Conservation (phyloP, 306 rosid genomes). For the Spatholobus suberectus region DNA sequence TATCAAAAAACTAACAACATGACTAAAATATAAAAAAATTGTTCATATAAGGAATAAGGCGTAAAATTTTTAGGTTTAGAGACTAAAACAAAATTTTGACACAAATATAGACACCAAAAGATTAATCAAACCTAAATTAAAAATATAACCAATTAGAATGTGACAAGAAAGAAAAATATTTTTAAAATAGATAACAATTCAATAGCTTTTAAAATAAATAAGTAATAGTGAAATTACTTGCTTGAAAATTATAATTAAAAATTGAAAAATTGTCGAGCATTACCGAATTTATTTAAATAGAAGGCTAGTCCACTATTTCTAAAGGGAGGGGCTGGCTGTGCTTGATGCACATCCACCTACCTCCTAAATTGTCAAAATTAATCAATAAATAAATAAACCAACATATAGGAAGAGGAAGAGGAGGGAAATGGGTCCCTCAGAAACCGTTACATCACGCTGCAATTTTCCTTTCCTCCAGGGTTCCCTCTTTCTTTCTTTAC, state of each 20-base stretch:
- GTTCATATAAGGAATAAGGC: too few species aligned
- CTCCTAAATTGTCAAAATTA: background rate
- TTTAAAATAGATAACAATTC: too few species aligned
- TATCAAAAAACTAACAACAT: too few species aligned
- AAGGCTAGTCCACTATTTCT: background rate
- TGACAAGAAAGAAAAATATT: too few species aligned
- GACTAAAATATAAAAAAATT: too few species aligned
- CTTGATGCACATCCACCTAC: background rate
- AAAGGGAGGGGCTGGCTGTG: background rate
- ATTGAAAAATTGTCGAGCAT: background rate
- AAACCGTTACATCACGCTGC: constrained; percentile 37
- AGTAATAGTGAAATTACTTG: too few species aligned
- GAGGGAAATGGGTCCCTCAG: constrained; percentile 24
- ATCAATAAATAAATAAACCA: constrained; percentile 18
- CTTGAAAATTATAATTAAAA: background rate
- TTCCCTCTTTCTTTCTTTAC: constrained; percentile 14
- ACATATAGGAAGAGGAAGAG: background rate
- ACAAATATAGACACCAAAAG: too few species aligned
- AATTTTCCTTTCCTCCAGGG: constrained; percentile 32
- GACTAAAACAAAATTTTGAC: too few species aligned
- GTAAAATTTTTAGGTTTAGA: too few species aligned
- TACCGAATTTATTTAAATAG: background rate
- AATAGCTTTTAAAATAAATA: too few species aligned
- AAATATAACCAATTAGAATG: too few species aligned
- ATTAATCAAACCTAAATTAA: too few species aligned